Base-by-base conservation (phyloP, 306 rosid species). In the Lathyrus oleraceus region DNA sequence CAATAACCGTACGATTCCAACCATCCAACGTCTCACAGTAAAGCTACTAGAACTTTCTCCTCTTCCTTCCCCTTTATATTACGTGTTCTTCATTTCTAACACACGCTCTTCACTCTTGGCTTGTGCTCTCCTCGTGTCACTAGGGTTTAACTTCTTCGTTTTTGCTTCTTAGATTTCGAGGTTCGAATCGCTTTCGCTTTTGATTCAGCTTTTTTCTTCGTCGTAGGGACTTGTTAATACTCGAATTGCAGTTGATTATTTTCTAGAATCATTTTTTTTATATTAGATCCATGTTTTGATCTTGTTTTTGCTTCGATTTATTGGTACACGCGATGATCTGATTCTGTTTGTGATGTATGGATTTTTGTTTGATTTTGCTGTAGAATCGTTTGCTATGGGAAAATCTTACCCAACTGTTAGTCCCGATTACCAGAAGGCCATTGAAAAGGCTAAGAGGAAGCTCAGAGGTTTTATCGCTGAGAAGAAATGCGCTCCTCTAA, bases 381-480 rank as follows among this genome's bases (percentile, higher is more conserved):
- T 19, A 72, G 82, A 63, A 49, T 65, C 76, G 6, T 30, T 28
- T 72, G 76, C 76, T 63, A 91, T 94, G 99, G 91, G 77, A n/a
- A 94, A 89, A 73, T 72, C 79, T 11, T 91, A 91, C 83, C 99
- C 99, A n/a, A 59, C 79, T 39, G 99, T 94, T 8, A 91, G 85
- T 62, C 72, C 84, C 3, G 97, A 94, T 61, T 91, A 94, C 85
- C 78, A 69, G 67, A 81, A 87, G 79, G 91, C 95, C 56, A 64
- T 89, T 52, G 92, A 87, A 53, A 94, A 94, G 86, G 97, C 99
- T 10, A 94, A 49, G 91, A 91, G 51, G 81, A 94, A 87, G 85
- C 99, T 94, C 58, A 89, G 97, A 43, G 96, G 99, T 1, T 30
- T 94, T 42, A 87, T 94, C 35, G 97, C 99, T 11, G 99, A 94